These are phyloP conservation scores for Flaveria brownii DNA, from an alignment of 129 eudicot genomes.

Conservation along the genomic window DNA sequence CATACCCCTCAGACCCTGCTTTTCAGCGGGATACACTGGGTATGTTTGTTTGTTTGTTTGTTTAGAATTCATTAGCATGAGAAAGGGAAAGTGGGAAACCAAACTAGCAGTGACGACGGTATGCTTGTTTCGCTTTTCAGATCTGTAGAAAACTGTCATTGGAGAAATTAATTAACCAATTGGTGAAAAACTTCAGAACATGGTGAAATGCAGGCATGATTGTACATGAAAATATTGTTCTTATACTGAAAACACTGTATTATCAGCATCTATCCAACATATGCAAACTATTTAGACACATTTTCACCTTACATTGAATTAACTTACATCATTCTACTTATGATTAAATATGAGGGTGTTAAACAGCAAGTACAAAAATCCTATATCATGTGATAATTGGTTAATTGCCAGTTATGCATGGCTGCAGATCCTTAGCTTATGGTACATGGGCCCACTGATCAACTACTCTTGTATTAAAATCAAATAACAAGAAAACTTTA, in stretches of 20 bases:
- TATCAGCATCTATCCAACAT: slow-evolving; percentile 6
- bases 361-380: slow-evolving; percentile 33
- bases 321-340: slow-evolving; percentile 26
- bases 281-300: slow-evolving; percentile 17
- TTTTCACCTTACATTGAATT: slow-evolving; percentile 15
- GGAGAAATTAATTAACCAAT: slow-evolving; percentile 19
- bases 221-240: slow-evolving; percentile 13
- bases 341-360: slow-evolving; percentile 19
- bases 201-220: slow-evolving; percentile 19
- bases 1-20: too few relatives aligned
- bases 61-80: neutral
- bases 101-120: slow-evolving; percentile 10
- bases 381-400: slow-evolving; percentile 28
- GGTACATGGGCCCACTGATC: slow-evolving; percentile 41
- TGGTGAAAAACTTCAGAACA: slow-evolving; percentile 3
- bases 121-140: neutral
- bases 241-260: slow-evolving; percentile 19
- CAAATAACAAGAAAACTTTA: slow-evolving; percentile 18
- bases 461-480: slow-evolving; percentile 31
- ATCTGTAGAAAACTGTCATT: slow-evolving; percentile 16
- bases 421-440: slow-evolving; percentile 33
- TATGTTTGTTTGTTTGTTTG: too few relatives aligned
- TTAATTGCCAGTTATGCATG: slow-evolving; percentile 36
- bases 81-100: slow-evolving; percentile 24
- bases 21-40: too few relatives aligned